Percentiles rank a stretch among this genome's conserved stretches.
Conservation (phyloP, 306 rosid species). For the Vigna reflexopilosa region DNA sequence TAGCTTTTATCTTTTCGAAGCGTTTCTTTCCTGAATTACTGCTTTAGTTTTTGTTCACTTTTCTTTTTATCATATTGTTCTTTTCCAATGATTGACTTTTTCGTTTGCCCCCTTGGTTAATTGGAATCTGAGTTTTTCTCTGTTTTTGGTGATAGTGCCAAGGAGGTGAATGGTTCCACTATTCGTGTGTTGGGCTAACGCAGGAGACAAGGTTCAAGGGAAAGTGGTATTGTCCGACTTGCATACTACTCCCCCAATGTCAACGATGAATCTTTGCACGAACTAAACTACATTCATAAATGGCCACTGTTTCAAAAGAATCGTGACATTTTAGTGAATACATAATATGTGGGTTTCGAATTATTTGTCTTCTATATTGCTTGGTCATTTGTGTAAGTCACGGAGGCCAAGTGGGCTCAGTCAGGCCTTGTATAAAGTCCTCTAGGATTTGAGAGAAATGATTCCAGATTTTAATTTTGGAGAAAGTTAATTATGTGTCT, state of each 20-base stretch:
- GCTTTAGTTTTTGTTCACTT: not conserved
- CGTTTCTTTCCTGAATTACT: not conserved
- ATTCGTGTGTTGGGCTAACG: constrained; percentile 93
- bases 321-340: constrained; percentile 36
- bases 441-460: constrained; percentile 3
- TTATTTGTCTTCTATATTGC: constrained; percentile 31
- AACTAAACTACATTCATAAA: constrained; percentile 34
- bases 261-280: constrained; percentile 47
- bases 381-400: constrained; percentile 7
- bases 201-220: constrained; percentile 98
- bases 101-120: not conserved
- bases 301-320: constrained; percentile 36
- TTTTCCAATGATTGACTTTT: not conserved
- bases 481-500: not conserved
- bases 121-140: constrained; percentile 22
- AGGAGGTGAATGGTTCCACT: constrained; percentile 99
- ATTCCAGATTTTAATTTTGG: constrained; percentile 35
- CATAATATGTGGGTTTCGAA: constrained; percentile 34
- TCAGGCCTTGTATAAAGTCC: constrained; percentile 33
- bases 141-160: constrained; percentile 72
- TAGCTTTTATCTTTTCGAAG: not conserved
- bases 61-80: not conserved
- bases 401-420: constrained; percentile 5
- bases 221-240: constrained; percentile 98
- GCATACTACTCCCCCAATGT: constrained; percentile 67